Evolutionary conservation across 2,329 filamentous ascomycete genomes (phyloP).

Genomic region (Parafenestella ontariensis): DNA sequence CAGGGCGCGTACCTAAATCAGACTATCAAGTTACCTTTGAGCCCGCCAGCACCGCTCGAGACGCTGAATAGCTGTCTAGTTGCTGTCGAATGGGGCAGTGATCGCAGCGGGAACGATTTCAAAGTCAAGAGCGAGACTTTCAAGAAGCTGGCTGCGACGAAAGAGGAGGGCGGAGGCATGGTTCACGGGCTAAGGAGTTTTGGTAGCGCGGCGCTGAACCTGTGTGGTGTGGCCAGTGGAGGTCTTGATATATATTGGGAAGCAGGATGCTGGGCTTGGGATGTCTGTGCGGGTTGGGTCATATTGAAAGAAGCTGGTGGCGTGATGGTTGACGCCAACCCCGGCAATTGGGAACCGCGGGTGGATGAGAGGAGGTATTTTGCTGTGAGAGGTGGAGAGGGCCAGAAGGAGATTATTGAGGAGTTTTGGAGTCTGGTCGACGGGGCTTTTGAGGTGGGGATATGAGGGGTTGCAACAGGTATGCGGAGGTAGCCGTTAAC

Average conservation of each 20-base stretch:
- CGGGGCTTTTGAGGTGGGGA: conserved; percentile 54
- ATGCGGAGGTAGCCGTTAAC: no score
- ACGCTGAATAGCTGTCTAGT: conserved; percentile 70
- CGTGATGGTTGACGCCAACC: conserved; percentile 74
- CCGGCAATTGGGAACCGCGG: conserved; percentile 69
- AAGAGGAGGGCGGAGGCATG: conserved; percentile 74
- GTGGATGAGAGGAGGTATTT: conserved; percentile 66
- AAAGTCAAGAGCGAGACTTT: conserved; percentile 73
- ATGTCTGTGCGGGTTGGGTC: conserved; percentile 82
- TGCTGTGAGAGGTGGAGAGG: conserved; percentile 55
- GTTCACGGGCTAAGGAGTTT: conserved; percentile 75
- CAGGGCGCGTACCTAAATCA: conserved; percentile 64
- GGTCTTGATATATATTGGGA: conserved; percentile 81
- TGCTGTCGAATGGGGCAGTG: conserved; percentile 76
- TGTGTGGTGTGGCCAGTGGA: conserved; percentile 75
- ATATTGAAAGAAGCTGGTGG: conserved; percentile 78
- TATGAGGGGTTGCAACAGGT: conserved; percentile 8
- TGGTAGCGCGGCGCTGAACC: conserved; percentile 76
- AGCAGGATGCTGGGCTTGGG: conserved; percentile 85
- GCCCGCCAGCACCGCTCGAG: conserved; percentile 62
- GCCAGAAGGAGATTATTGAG: conserved; percentile 55
- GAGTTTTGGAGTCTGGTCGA: conserved; percentile 58
- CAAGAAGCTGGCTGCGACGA: conserved; percentile 57
- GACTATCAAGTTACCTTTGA: conserved; percentile 55
- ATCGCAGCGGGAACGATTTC: conserved; percentile 73